A percentile compares a stretch with the other conserved stretches of the same genome.
These are phyloP conservation scores for Metschnikowia koreensis DNA, from an alignment of 805 yeast species.

Conservation along the genomic window DNA sequence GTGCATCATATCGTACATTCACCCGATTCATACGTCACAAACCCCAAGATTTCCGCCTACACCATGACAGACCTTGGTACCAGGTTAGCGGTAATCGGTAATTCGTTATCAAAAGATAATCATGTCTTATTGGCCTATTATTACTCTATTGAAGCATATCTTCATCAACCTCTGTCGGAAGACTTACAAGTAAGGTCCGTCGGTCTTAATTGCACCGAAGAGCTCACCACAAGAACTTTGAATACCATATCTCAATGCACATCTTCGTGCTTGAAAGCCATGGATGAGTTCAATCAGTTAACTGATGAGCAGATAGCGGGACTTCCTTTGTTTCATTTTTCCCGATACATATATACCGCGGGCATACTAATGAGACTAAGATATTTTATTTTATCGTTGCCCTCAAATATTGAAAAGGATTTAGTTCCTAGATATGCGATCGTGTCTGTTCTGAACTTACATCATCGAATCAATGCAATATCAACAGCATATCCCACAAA, in stretches of 20 bases:
- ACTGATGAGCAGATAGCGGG: conserved; percentile 48
- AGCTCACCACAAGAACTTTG: conserved; percentile 30
- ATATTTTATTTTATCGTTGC: conserved; percentile 53
- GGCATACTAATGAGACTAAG: conserved; percentile 61
- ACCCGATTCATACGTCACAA: conserved; percentile 25
- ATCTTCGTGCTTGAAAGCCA: conserved; percentile 49
- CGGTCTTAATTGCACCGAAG: conserved; percentile 13
- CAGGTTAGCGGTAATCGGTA: conserved; percentile 41
- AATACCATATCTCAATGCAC: conserved; percentile 51
- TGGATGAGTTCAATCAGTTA: conserved; percentile 47
- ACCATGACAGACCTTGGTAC: conserved; percentile 50
- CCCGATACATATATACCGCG: conserved; percentile 61
- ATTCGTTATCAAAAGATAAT: conserved; percentile 36
- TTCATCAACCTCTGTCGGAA: conserved; percentile 54
- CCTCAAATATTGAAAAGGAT: conserved; percentile 43
- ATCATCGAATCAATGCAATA: conserved; percentile 29
- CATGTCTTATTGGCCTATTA: conserved; percentile 49
- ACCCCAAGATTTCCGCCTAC: conserved; percentile 32
- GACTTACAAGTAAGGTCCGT: conserved; percentile 12
- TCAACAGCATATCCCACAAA: conserved; percentile 35
- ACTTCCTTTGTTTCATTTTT: conserved; percentile 55
- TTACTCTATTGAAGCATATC: conserved; percentile 63
- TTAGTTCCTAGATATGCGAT: conserved; percentile 49
- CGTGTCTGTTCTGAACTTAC: conserved; percentile 29
- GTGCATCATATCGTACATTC: conserved; percentile 51